phyloP scores from a whole-genome alignment of 2,329 filamentous ascomycete species.

The Elsinoe necatrix region DNA sequence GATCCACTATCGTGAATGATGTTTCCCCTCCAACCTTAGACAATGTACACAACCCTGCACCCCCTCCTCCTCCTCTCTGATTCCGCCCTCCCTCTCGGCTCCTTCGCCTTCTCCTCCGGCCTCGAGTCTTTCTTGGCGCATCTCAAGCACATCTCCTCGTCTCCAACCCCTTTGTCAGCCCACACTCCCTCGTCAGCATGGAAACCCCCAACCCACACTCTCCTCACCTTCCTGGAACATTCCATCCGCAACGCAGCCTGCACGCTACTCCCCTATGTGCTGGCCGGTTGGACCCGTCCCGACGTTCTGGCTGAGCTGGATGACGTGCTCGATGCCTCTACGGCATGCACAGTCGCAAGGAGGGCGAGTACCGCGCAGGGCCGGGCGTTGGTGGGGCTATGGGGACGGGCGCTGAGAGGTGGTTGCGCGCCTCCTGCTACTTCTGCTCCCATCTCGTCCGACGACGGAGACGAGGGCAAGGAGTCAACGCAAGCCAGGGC shows the following conservation, averaged over 20 bases:
- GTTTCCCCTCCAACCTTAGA: neutral
- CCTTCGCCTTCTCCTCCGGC: constrained; percentile 79
- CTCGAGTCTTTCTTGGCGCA: constrained; percentile 77
- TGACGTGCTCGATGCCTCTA: constrained; percentile 66
- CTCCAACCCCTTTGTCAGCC: constrained; percentile 52
- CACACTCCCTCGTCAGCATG: constrained; percentile 42
- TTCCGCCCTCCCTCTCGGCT: constrained; percentile 71
- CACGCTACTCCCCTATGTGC: constrained; percentile 65
- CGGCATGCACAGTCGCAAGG: constrained; percentile 69
- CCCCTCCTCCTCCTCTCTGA: constrained; percentile 70
- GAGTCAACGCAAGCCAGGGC: neutral
- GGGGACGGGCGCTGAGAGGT: constrained; percentile 45
- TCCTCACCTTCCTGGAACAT: constrained; percentile 59
- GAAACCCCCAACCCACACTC: constrained; percentile 33
- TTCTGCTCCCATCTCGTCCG: neutral
- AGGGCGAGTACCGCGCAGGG: constrained; percentile 70
- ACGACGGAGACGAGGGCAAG: neutral
- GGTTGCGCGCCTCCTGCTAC: constrained; percentile 12
- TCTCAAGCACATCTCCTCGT: constrained; percentile 22
- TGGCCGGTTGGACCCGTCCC: constrained; percentile 56
- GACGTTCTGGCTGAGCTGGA: constrained; percentile 50
- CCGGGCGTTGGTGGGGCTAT: constrained; percentile 63
- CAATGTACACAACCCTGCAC: constrained; percentile 40
- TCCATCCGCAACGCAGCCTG: constrained; percentile 64
- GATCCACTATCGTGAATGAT: no score